Conservation (phyloP, 2,329 filamentous ascomycete species). For the Pseudocercospora ulei region DNA sequence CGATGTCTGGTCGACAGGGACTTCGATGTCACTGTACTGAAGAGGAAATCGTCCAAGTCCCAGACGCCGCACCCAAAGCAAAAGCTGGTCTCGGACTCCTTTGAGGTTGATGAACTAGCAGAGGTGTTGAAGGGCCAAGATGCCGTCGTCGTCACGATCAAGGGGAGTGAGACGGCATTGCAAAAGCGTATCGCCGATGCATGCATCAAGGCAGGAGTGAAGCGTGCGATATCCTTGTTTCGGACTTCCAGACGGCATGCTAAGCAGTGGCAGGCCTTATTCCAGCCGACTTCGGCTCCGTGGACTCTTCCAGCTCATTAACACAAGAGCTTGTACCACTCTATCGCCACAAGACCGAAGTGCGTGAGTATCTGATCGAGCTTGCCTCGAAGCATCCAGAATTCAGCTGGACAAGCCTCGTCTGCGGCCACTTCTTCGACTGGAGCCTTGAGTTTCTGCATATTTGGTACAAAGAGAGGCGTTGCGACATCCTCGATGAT, state of each 20-base stretch:
- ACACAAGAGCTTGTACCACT: conserved; percentile 42
- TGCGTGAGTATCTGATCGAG: conserved; percentile 46
- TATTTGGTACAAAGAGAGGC: conserved; percentile 44
- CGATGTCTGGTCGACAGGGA: conserved; percentile 36
- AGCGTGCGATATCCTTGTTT: conserved; percentile 32
- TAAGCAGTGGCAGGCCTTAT: conserved; percentile 38
- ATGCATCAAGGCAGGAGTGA: conserved; percentile 50
- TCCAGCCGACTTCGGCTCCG: conserved; percentile 50
- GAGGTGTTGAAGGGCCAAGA: conserved; percentile 49
- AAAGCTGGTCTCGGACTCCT: conserved; percentile 43
- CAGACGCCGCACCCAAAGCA: conserved; percentile 31
- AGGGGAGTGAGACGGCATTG: conserved; percentile 35
- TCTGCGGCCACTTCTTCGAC: conserved; percentile 54
- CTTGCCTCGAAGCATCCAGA: conserved; percentile 31
- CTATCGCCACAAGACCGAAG: conserved; percentile 44
- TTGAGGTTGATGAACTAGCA: conserved; percentile 42
- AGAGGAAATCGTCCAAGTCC: conserved; percentile 42
- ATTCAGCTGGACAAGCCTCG: conserved; percentile 53
- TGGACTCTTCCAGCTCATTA: conserved; percentile 35
- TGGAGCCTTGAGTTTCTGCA: conserved; percentile 50
- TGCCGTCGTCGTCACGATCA: conserved; percentile 46
- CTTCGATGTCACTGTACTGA: conserved; percentile 50
- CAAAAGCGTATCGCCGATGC: conserved; percentile 51
- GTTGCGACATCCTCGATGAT: conserved; percentile 48
- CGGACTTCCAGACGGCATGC: not conserved